Evolutionary conservation across 129 eudicot genomes (phyloP), one percentile per base, ranked within the genome.

Genomic region (Pulicaria dysenterica): DNA sequence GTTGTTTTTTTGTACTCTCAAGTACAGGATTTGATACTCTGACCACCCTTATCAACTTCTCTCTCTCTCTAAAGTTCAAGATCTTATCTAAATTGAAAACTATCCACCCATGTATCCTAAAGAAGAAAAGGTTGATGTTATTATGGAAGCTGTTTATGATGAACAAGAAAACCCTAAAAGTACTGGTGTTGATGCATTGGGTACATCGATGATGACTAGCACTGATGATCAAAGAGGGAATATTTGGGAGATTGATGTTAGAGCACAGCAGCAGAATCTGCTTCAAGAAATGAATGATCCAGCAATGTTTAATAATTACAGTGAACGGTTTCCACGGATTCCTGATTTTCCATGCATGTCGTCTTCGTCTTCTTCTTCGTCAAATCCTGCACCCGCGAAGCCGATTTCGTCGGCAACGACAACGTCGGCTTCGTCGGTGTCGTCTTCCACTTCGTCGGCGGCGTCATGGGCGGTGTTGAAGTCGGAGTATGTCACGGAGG

Each of bases 291-390:
- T 81, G 59, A 82, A 79, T 51, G 91, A 87, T 64, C 58, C 87
- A 13, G 85, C 96, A 0, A 76, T 90, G 58, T 94, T 90, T 69
- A 79, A 76, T 2, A 24, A 24, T 2, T 24, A 24, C 74, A 75
- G 74, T 8, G 96, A 90, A 38, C 80, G 74, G 72, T 94, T 94
- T 47, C 96, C 97, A 0, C 73, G 80, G 1, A 81, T 90, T 4
- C 96, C 89, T 0, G 97, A 87, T 73, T 94, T 94, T 69, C 91
- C 97, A 41, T 90, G 97, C 96, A 87, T 87, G 95, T 90, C 97
- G 0, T 90, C 98, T 0, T 80, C 97, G 0, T 90, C 97, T 0
- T 94, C 99, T 0, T 82, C 99, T 0, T 88, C 99, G 0, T 81
- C 96, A 2, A 68, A 79, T 67, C 89, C 95, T 1, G 83, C 84